phyloP scores from a whole-genome alignment of 1,284 basidiomycete species.

The Tylopilus sp. region DNA sequence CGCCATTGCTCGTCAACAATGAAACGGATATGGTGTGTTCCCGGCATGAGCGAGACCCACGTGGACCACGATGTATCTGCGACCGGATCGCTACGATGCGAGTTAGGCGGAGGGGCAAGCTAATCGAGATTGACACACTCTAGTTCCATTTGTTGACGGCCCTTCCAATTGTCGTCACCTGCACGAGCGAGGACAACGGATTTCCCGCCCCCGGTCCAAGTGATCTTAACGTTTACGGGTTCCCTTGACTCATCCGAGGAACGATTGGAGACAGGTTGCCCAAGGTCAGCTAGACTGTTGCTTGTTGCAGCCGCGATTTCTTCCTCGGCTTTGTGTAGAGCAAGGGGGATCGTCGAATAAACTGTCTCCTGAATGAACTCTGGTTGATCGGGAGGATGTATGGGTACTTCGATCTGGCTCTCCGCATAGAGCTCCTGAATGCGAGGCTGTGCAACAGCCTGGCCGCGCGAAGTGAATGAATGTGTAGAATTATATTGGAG shows the following conservation, averaged over 20 bases:
- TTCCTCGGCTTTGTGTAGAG: slow-evolving; percentile 42
- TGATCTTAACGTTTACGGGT: slow-evolving; percentile 51
- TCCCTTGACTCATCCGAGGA: slow-evolving; percentile 36
- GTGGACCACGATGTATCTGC: slow-evolving; percentile 41
- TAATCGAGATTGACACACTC: slow-evolving; percentile 43
- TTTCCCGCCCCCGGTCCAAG: slow-evolving; percentile 59
- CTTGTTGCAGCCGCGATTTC: slow-evolving; percentile 24
- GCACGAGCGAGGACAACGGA: slow-evolving; percentile 61
- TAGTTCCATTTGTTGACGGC: slow-evolving; percentile 54
- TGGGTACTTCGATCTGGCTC: slow-evolving; percentile 25
- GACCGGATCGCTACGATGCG: slow-evolving; percentile 25
- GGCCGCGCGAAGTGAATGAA: slow-evolving; percentile 34
- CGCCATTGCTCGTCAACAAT: slow-evolving; percentile 91
- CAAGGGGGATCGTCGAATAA: slow-evolving; percentile 57
- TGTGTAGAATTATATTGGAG: slow-evolving; percentile 36
- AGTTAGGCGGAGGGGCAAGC: slow-evolving; percentile 16
- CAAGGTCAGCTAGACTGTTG: slow-evolving; percentile 16
- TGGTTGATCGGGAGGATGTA: slow-evolving; percentile 22
- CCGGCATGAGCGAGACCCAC: slow-evolving; percentile 68
- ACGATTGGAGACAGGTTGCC: slow-evolving; percentile 17
- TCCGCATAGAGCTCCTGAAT: slow-evolving; percentile 35
- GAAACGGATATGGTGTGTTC: slow-evolving; percentile 94
- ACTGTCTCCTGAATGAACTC: slow-evolving; percentile 54
- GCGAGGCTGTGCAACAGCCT: slow-evolving; percentile 29
- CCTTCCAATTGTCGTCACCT: slow-evolving; percentile 70